phyloP scores from a whole-genome alignment of 495 filamentous ascomycete genomes.

The Letharia columbiana region DNA sequence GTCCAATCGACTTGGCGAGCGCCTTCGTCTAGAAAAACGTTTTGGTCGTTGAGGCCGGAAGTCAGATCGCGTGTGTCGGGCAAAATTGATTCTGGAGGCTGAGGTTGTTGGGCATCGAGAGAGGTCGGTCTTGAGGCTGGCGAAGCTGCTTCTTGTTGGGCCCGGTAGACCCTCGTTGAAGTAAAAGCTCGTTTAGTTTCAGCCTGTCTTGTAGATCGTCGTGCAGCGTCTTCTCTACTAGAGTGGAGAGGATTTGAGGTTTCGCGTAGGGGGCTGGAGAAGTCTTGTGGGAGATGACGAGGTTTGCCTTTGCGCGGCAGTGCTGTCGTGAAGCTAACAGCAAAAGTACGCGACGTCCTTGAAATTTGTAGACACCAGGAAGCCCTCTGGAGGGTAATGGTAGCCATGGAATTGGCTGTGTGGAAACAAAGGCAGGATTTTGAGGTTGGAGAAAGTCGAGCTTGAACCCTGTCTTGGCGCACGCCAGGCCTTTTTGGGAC shows the following conservation, averaged over 20 bases:
- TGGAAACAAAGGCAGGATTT: background rate
- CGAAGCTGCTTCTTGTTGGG: conserved; percentile 24
- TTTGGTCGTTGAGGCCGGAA: conserved; percentile 46
- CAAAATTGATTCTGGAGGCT: conserved; percentile 28
- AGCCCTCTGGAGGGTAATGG: conserved; percentile 23
- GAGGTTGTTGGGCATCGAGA: conserved; percentile 25
- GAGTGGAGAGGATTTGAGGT: conserved; percentile 5
- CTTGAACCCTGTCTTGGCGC: conserved; percentile 1
- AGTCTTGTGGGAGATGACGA: conserved; percentile 16
- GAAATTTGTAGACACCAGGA: conserved; percentile 27
- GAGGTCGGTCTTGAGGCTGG: conserved; percentile 21
- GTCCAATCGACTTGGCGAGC: conserved; percentile 75
- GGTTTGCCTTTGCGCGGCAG: conserved; percentile 19
- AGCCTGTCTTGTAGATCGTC: conserved; percentile 9
- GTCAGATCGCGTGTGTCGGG: conserved; percentile 43
- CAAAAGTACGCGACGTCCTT: conserved; percentile 22
- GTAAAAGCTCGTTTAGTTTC: conserved; percentile 18
- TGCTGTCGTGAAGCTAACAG: conserved; percentile 26
- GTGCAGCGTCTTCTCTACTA: conserved; percentile 9
- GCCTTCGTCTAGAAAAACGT: conserved; percentile 37
- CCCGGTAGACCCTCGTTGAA: conserved; percentile 19
- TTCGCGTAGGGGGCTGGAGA: conserved; percentile 11
- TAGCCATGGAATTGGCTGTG: conserved; percentile 19
- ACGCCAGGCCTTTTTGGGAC: conserved; percentile 3
- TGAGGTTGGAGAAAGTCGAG: background rate